Conservation (phyloP, 306 rosid genomes). For the Vigna nakashimae region DNA sequence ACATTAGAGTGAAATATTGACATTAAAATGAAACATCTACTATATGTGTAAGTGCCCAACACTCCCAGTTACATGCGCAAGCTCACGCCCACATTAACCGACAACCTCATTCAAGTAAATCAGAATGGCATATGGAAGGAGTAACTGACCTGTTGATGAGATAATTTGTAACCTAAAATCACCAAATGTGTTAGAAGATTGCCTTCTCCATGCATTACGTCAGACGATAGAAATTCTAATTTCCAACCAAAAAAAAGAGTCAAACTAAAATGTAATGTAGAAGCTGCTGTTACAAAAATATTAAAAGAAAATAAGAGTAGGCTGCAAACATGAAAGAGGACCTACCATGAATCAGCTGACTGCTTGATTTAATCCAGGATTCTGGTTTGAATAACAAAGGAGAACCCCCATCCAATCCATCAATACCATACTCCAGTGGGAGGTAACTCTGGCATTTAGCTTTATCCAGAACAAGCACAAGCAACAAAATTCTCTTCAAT, state of each 20-base stretch:
- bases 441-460: constrained; percentile 84
- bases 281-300: constrained; percentile 24
- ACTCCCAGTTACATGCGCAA: not conserved
- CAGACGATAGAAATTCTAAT: constrained; percentile 85
- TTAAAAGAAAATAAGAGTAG: constrained; percentile 24
- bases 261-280: constrained; percentile 42
- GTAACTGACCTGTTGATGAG: constrained; percentile 77
- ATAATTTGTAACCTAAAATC: constrained; percentile 78
- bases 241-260: constrained; percentile 54
- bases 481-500: constrained; percentile 79
- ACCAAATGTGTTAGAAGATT: constrained; percentile 79
- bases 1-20: not conserved
- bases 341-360: constrained; percentile 80
- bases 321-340: constrained; percentile 7
- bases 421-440: constrained; percentile 84
- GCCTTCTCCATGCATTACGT: constrained; percentile 96
- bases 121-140: constrained; percentile 36
- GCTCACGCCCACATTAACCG: not conserved
- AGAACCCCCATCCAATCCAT: constrained; percentile 96
- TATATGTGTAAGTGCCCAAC: too few relatives aligned
- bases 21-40: not conserved
- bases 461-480: constrained; percentile 84
- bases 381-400: constrained; percentile 75
- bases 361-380: constrained; percentile 73
- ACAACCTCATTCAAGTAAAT: constrained; percentile 22